Evolutionary conservation across 148 eudicot genomes (phyloP).

Genomic region (Gaultheria prostrata): DNA sequence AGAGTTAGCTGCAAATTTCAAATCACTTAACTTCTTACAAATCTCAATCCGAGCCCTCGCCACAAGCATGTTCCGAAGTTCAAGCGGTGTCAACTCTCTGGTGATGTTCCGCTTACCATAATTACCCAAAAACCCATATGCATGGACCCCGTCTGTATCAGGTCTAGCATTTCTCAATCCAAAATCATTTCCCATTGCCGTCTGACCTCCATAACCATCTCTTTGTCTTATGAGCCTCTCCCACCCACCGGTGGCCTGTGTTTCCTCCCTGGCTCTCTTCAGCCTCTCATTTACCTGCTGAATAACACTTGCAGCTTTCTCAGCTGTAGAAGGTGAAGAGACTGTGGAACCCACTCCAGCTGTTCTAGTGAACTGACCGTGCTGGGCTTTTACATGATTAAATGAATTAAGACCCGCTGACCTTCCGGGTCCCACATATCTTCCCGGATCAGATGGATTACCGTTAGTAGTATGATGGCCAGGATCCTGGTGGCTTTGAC

Average conservation of each 20-base stretch:
- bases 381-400: slow-evolving; percentile 9
- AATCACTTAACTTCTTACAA: slow-evolving; percentile 32
- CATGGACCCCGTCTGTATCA: slow-evolving; percentile 15
- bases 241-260: slow-evolving; percentile 21
- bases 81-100: slow-evolving; percentile 46
- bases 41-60: slow-evolving; percentile 52
- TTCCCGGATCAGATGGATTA: slow-evolving; percentile 17
- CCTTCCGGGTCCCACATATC: slow-evolving; percentile 21
- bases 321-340: slow-evolving; percentile 29
- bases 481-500: slow-evolving; percentile 33
- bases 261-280: slow-evolving; percentile 51
- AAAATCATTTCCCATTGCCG: slow-evolving; percentile 25
- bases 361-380: slow-evolving; percentile 18
- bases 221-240: slow-evolving; percentile 30
- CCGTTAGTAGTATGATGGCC: slow-evolving; percentile 20
- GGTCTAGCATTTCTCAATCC: slow-evolving; percentile 12
- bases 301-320: slow-evolving; percentile 39
- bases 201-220: slow-evolving; percentile 25
- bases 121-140: slow-evolving; percentile 22
- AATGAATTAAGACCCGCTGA: slow-evolving; percentile 19
- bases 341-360: slow-evolving; percentile 15
- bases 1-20: slow-evolving; percentile 32
- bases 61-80: slow-evolving; percentile 42
- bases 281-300: slow-evolving; percentile 40
- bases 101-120: slow-evolving; percentile 24